These are phyloP conservation scores for Amaranthus palmeri DNA, from an alignment of 148 eudicot genomes.

Conservation along the genomic window DNA sequence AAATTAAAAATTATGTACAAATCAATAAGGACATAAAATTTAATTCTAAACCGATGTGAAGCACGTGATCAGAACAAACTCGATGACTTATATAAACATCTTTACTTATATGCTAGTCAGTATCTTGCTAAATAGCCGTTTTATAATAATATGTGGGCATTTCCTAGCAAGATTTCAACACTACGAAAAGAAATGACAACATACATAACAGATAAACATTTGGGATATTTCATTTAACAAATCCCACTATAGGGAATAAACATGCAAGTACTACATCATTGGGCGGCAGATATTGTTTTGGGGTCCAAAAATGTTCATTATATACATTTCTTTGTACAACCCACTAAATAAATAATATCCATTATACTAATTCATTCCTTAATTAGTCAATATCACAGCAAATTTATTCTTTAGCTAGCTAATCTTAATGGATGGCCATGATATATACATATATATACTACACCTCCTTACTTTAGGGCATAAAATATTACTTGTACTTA, in stretches of 20 bases:
- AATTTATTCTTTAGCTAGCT: constrained; percentile 10
- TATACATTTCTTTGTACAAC: not conserved
- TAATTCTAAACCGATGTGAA: too few species aligned
- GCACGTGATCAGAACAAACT: too few species aligned
- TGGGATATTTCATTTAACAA: constrained; percentile 8
- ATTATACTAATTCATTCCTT: not conserved
- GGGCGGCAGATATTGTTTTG: not conserved
- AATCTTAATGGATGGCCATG: constrained; percentile 22
- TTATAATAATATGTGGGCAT: too few species aligned
- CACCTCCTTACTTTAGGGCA: not conserved
- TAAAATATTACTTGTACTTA: not conserved
- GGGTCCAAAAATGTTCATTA: not conserved
- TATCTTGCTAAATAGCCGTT: too few species aligned
- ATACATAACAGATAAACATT: not conserved
- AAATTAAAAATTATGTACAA: too few species aligned
- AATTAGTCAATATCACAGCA: constrained; percentile 8
- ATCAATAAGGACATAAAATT: too few species aligned
- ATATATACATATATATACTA: not conserved
- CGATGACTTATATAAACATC: too few species aligned
- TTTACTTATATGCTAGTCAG: too few species aligned
- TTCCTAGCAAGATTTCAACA: not conserved
- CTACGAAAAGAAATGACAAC: constrained; percentile 1
- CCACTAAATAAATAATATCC: not conserved
- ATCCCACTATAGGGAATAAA: not conserved
- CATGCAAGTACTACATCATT: constrained; percentile 8